Evolutionary conservation across 164 flowering plant species (phyloP), one percentile per base, ranked within the genome.

Genomic region (Hamamelis virginiana): DNA sequence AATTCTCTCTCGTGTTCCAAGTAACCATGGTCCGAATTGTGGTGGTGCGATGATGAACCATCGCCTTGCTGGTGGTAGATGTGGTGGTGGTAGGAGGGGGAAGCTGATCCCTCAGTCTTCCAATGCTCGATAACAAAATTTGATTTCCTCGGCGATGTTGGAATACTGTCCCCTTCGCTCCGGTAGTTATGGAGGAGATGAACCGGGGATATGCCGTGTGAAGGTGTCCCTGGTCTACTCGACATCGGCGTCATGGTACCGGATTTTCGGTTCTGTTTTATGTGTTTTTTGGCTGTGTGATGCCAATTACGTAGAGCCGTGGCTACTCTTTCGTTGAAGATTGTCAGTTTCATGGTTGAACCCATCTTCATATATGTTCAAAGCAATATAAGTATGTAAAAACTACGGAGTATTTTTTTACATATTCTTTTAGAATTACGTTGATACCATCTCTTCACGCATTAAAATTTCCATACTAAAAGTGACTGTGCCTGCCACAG

Each of bases 351-450:
- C 97, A 90, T 85, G 13, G 69, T 83, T 11, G 97, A 82, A 13
- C 97, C 96, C 97, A 92, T 92, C 94, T n/a, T n/a, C n/a, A n/a
- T n/a, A n/a, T n/a, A n/a, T 92, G 85, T 46, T 59, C 13, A 27
- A 11, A 66, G 57, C 44, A 22, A 3, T 16, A 52, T 3, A 58
- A 33, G 41, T 33, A 33, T 33, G 6, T 33, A 33, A 2, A 33
- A 2, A 33, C 41, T n/a, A n/a, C n/a, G n/a, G n/a, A n/a, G n/a
- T n/a, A n/a, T n/a, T n/a, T n/a, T n/a, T n/a, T n/a, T n/a, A n/a
- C n/a, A n/a, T n/a, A n/a, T n/a, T n/a, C n/a, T n/a, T n/a, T n/a
- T n/a, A n/a, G n/a, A n/a, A n/a, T n/a, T n/a, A n/a, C n/a, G n/a
- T n/a, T n/a, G n/a, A n/a, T n/a, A n/a, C n/a, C n/a, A n/a, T n/a